Evolutionary conservation across 2,329 filamentous ascomycete genomes (phyloP), one percentile per base, ranked within the genome.

Genomic region (Cordyceps cicadae): DNA sequence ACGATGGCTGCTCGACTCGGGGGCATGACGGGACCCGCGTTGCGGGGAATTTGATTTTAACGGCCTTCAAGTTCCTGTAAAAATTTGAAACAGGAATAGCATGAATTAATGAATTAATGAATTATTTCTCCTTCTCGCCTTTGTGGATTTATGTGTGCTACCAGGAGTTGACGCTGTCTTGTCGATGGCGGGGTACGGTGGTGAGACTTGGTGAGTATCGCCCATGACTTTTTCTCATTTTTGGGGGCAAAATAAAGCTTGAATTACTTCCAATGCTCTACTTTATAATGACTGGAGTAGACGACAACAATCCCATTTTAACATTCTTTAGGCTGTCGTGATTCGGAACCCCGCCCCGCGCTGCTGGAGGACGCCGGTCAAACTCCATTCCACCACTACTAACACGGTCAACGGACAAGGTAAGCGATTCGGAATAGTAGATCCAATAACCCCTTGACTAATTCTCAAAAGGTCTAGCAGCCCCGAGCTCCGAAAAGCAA

Each of bases 301-400:
- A 29, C 34, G 12, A 3, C 34, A 37, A 37, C 3, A 37, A 9
- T 37, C 34, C 8, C 34, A 9, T 14, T 11, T 11, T 37, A 11
- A 11, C 34, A 37, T 37, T 11, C 8, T 12, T 14, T 37, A 9
- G 34, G 34, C 34, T 14, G 34, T 14, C 12, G 34, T 11, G 46
- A 58, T 51, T 43, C 21, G 55, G 46, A 58, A 6, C 19, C 45
- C 7, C 15, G n/a, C 17, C 19, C 54, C 21, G 15, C 19, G 9
- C 5, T 0, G 34, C 32, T 7, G n/a, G 15, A 39, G 14, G 5
- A 5, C 29, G 9, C 4, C 21, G 55, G 45, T 12, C 46, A 51
- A 58, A 51, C 8, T 32, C 37, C 21, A 45, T 59, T 59, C 56
- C 56, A 52, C 56, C 56, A 59, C 37, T 46, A 59, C 37, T 46